A percentile compares a stretch with the other conserved stretches of the same genome.
These are phyloP conservation scores for Sonneratia caseolaris DNA, from an alignment of 345 rosid species.

Conservation along the genomic window DNA sequence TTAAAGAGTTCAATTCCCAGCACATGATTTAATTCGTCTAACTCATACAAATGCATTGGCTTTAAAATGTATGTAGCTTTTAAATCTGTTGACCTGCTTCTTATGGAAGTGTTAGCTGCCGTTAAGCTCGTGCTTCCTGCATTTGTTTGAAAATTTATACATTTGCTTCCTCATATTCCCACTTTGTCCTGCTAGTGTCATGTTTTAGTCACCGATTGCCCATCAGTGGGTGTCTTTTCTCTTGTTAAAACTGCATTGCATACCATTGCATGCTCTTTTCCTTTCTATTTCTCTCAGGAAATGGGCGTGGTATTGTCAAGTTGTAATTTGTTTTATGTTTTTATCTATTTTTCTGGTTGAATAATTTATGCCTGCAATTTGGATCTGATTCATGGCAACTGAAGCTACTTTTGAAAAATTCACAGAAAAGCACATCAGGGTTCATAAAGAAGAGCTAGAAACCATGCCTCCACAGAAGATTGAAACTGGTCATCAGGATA, in stretches of 20 bases:
- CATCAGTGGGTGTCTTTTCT: not conserved
- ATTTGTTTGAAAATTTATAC: no score
- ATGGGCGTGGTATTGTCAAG: not conserved
- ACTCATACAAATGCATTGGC: not conserved
- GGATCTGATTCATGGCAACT: not conserved
- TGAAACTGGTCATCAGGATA: constrained; percentile 49
- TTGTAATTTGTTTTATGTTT: not conserved
- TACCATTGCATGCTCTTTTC: not conserved
- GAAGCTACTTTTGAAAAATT: no score
- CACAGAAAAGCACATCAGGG: not conserved
- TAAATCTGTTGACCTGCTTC: not conserved
- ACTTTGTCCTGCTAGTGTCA: not conserved
- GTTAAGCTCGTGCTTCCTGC: not conserved
- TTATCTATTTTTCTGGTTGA: not conserved
- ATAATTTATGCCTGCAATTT: not conserved
- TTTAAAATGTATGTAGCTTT: not conserved
- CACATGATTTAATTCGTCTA: not conserved
- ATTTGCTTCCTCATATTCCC: not conserved
- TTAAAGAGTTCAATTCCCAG: not conserved
- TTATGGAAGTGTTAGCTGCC: not conserved
- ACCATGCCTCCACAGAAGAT: constrained; percentile 50
- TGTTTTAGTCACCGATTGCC: not conserved
- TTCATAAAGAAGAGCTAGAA: constrained; percentile 1
- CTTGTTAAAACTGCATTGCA: not conserved
- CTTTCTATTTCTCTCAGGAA: not conserved